A percentile compares a stretch with the other conserved stretches of the same genome.
Evolutionary conservation across 2,329 filamentous ascomycete genomes (phyloP).

Genomic region (Curvularia sp.): DNA sequence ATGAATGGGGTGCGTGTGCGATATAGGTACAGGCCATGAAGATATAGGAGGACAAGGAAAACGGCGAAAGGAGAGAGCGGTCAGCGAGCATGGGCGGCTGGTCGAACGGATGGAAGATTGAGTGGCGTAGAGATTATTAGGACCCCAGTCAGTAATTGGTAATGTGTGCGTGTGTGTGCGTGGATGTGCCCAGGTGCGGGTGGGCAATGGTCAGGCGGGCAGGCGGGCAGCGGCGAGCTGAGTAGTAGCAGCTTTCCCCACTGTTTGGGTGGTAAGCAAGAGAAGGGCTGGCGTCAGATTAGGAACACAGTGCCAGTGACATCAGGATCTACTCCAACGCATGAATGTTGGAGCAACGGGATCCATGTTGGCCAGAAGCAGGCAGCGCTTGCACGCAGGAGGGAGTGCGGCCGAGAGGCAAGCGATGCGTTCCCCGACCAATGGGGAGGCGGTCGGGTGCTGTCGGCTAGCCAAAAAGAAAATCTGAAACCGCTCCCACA

Average conservation of each 20-base stretch:
- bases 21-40: constrained; percentile 4
- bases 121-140: constrained; percentile 8
- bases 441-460: constrained; percentile 33
- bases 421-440: constrained; percentile 40
- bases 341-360: constrained; percentile 40
- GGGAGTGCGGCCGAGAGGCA: constrained; percentile 26
- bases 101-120: constrained; percentile 2
- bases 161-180: not conserved
- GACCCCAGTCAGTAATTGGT: constrained; percentile 7
- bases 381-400: constrained; percentile 42
- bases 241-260: constrained; percentile 12
- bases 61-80: not conserved
- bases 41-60: constrained; percentile 1
- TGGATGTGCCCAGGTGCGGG: not conserved
- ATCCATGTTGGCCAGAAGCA: constrained; percentile 26
- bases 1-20: constrained; percentile 2
- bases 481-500: constrained; percentile 44
- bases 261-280: constrained; percentile 1
- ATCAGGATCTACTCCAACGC: constrained; percentile 36
- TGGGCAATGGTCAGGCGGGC: not conserved
- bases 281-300: constrained; percentile 14
- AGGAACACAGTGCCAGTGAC: constrained; percentile 34
- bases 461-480: constrained; percentile 42
- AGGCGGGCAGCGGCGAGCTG: not conserved
- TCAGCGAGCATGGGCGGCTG: constrained; percentile 7